phyloP scores from a whole-genome alignment of 805 yeast species.

The Zygoascus tannicola region DNA sequence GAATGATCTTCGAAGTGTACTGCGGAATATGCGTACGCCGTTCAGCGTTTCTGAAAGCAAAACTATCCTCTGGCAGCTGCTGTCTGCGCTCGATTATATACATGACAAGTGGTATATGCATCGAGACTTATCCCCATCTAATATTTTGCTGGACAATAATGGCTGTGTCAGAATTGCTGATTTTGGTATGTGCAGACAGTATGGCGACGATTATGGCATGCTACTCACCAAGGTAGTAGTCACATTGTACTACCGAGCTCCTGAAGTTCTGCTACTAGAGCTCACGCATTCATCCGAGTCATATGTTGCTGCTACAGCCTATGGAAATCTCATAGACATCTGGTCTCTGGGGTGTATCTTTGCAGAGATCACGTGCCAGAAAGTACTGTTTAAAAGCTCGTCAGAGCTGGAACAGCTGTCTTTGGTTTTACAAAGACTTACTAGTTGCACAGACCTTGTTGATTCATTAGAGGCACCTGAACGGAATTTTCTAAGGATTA shows the following conservation, averaged over 20 bases:
- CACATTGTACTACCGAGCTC: constrained; percentile 40
- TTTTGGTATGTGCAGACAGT: constrained; percentile 48
- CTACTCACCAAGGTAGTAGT: constrained; percentile 31
- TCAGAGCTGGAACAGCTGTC: constrained; percentile 38
- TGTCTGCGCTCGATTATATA: constrained; percentile 19
- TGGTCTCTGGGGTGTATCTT: constrained; percentile 89
- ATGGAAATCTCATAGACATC: constrained; percentile 77
- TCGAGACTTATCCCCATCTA: constrained; percentile 25
- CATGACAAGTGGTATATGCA: constrained; percentile 22
- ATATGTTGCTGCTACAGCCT: constrained; percentile 45
- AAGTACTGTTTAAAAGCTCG: constrained; percentile 35
- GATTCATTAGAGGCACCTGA: no score
- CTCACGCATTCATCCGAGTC: constrained; percentile 64
- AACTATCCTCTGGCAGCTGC: constrained; percentile 22
- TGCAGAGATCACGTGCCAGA: constrained; percentile 37
- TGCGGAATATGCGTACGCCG: constrained; percentile 21
- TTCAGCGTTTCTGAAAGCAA: constrained; percentile 24
- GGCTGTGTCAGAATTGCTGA: constrained; percentile 23
- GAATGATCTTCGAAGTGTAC: constrained; percentile 22
- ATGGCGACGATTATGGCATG: constrained; percentile 34
- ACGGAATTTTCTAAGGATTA: not conserved
- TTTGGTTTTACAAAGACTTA: constrained; percentile 36
- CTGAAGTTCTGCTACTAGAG: constrained; percentile 42
- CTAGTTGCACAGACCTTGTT: constrained; percentile 16
- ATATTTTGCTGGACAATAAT: constrained; percentile 18